A percentile compares a stretch with the other conserved stretches of the same genome.
These are phyloP conservation scores for Torulaspora maleeae DNA, from an alignment of 805 yeast genomes.

Conservation along the genomic window DNA sequence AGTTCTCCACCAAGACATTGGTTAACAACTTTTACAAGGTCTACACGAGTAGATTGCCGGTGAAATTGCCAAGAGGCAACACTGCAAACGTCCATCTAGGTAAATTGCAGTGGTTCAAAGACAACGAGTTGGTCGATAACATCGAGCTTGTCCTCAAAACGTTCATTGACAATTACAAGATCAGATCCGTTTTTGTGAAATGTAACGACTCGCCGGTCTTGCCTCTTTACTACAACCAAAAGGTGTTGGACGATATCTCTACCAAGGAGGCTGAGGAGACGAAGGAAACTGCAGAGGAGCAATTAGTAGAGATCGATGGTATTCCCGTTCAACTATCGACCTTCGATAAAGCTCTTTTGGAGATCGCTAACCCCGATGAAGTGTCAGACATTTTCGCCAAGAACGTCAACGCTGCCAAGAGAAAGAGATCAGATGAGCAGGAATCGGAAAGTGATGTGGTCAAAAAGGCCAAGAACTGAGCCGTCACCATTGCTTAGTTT, in stretches of 20 bases:
- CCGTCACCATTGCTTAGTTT: not conserved
- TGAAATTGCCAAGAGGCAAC: conserved; percentile 69
- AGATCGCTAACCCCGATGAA: conserved; percentile 74
- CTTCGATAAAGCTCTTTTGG: conserved; percentile 76
- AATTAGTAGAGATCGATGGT: conserved; percentile 35
- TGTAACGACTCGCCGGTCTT: conserved; percentile 71
- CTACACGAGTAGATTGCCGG: conserved; percentile 50
- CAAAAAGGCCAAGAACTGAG: conserved; percentile 25
- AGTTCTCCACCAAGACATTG: conserved; percentile 47
- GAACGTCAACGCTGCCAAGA: conserved; percentile 43
- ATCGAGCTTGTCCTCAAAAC: conserved; percentile 48
- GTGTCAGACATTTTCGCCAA: conserved; percentile 56
- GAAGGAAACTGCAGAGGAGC: conserved; percentile 20
- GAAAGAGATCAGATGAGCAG: conserved; percentile 23
- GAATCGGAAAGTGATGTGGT: conserved; percentile 9
- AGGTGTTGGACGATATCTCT: conserved; percentile 38
- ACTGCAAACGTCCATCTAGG: conserved; percentile 67
- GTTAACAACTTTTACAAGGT: conserved; percentile 56
- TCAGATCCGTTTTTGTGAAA: conserved; percentile 62
- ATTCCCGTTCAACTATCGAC: conserved; percentile 46
- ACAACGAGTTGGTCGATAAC: conserved; percentile 55
- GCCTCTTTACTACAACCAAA: conserved; percentile 72
- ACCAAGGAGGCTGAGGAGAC: conserved; percentile 24
- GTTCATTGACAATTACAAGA: conserved; percentile 41
- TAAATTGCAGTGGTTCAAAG: conserved; percentile 39